Base-by-base conservation (phyloP, 768 basidiomycete species). In the Rhizopogon vinicolor region DNA sequence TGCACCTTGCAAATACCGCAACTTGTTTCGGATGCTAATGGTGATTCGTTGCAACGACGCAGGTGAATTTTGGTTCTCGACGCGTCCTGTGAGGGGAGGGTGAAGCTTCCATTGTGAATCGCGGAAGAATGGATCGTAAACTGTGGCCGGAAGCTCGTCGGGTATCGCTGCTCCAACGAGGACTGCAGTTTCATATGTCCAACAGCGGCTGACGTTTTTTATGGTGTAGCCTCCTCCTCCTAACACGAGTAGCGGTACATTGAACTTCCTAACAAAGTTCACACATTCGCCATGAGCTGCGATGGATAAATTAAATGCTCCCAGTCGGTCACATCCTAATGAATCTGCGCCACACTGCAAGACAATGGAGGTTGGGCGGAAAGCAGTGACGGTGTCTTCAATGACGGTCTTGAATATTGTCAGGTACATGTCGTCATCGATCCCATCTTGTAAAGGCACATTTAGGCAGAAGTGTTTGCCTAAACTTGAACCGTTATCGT, bases 241-340 rank as follows among this genome's bases (percentile, higher is more conserved):
- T 6, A 99, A 69, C 33, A 98, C 89, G 16, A 99, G 78, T 13
- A 98, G 74, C 1, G 96, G 96, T 3, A 98, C 83, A 63, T 87
- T 85, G 74, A 91, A 98, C 60, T 87, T 87, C 58, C 95, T 87
- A 50, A 99, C 93, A 68, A 95, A 98, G 66, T 95, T 88, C 31
- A 99, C 94, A 68, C 96, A 99, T 73, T 98, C 96, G 18, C 97
- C 96, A 63, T 99, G 96, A 0, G 95, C 96, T 25, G 93, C 91
- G 61, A 98, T 98, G 12, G 91, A 94, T 5, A 99, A 79, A 66
- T 99, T 98, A 83, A 98, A 99, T 1, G 94, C 94, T 18, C 96
- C 96, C 2, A 99, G 78, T 37, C 97, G 78, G 68, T 98, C 97
- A 62, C 91, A 93, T 1, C 95, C 96, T 6, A 98, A 78, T 6